These are phyloP conservation scores for Rhododendron kiyosumense DNA, from an alignment of 148 eudicot species.

Conservation along the genomic window DNA sequence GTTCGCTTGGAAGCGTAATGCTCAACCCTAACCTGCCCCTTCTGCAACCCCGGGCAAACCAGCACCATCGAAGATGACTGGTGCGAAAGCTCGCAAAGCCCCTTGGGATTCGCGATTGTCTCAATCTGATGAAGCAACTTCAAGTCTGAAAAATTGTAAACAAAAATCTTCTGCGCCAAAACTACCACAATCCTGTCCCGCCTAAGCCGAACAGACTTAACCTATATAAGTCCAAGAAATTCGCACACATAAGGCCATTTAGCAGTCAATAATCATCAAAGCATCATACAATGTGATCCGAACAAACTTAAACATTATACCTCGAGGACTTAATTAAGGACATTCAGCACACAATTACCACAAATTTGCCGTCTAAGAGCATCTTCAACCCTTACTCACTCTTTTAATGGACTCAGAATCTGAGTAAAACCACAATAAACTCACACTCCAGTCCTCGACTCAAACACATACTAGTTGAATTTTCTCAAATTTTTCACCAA, in stretches of 20 bases:
- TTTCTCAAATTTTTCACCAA: background rate
- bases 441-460: background rate
- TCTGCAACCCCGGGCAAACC: slow-evolving; percentile 59
- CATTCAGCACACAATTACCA: background rate
- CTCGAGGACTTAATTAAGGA: background rate
- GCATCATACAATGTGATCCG: background rate
- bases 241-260: background rate
- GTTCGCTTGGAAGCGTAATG: slow-evolving; percentile 52
- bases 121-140: slow-evolving; percentile 60
- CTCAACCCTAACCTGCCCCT: slow-evolving; percentile 77
- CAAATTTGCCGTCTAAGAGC: background rate
- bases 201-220: slow-evolving; percentile 51
- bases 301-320: background rate
- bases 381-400: background rate
- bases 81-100: slow-evolving; percentile 70
- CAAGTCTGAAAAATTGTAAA: slow-evolving; percentile 55
- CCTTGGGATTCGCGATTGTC: slow-evolving; percentile 60
- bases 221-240: slow-evolving; percentile 3
- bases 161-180: slow-evolving; percentile 42
- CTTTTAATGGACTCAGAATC: background rate
- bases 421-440: background rate
- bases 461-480: background rate
- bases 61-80: slow-evolving; percentile 41
- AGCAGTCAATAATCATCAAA: background rate
- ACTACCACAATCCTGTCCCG: slow-evolving; percentile 53